Evolutionary conservation across 208 protist species (phyloP).

Genomic region (Acanthamoeba healyi): DNA sequence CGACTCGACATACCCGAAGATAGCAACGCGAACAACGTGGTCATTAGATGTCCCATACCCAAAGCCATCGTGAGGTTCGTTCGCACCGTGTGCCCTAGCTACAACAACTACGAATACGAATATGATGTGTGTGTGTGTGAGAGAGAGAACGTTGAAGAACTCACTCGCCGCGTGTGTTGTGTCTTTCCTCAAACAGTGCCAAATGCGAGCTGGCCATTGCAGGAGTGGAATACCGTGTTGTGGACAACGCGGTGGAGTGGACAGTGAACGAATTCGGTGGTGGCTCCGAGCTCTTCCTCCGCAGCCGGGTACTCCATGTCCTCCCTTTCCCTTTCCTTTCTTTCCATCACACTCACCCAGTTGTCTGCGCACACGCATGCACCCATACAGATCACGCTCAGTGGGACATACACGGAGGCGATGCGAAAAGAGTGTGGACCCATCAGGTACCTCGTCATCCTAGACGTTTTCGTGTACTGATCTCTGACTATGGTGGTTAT

Average conservation of each 20-base stretch:
- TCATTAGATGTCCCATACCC: constrained; percentile 80
- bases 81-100: no score
- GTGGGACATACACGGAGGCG: constrained; percentile 78
- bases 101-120: no score
- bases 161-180: neutral
- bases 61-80: constrained; percentile 61
- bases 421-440: constrained; percentile 84
- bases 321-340: neutral
- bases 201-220: constrained; percentile 57
- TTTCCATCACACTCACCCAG: neutral
- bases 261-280: constrained; percentile 91
- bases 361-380: no score
- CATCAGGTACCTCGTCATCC: constrained; percentile 30
- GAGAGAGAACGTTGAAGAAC: no score
- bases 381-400: constrained; percentile 31
- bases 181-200: constrained; percentile 6
- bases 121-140: no score
- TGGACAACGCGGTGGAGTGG: constrained; percentile 91
- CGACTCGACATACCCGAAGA: constrained; percentile 68
- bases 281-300: constrained; percentile 83
- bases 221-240: constrained; percentile 87
- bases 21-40: constrained; percentile 77
- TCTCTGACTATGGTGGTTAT: constrained; percentile 9
- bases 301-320: constrained; percentile 44
- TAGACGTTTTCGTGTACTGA: no score